Evolutionary conservation across 2,329 filamentous ascomycete genomes (phyloP), one percentile per base, ranked within the genome.

Genomic region (Pyricularia pennisetigena): DNA sequence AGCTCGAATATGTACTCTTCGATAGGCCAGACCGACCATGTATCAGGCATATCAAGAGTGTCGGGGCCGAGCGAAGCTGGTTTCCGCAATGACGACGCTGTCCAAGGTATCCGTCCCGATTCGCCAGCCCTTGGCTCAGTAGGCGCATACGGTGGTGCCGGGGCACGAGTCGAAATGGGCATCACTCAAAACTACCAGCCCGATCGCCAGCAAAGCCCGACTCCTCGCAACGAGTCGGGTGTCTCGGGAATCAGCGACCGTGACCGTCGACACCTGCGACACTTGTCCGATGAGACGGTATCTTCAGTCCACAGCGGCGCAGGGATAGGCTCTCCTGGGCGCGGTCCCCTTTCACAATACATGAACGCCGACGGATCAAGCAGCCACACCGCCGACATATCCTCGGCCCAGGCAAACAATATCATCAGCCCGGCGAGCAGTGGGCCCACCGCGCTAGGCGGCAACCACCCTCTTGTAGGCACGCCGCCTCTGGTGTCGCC

Each of bases 181-280:
- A 23, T 23, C 16, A 16, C 57, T 26, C 57, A 61, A 16, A 41
- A 68, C 65, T 66, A 66, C 10, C 67, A 68, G 23, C 26, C 57
- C 12, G 35, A 64, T 66, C 3, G 49, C 57, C 28, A 69, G 32
- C 68, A 67, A 32, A 69, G 69, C 28, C 68, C 69, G 23, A 71
- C 73, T 29, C 68, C 70, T 29, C 72, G 73, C 63, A 72, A 78
- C 29, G 74, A 75, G 49, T 81, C 79, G n/a, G 78, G 76, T 67
- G 72, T 82, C 20, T 82, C 80, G 20, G 76, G 76, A 32, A 70
- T 82, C 30, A 81, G 78, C 71, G 79, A 81, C 54, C 74, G 76
- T 10, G 78, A 82, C 26, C 71, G 75, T 14, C 69, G 75, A 12
- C 81, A 82, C 68, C 71, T 81, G 67, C 76, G 81, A 1, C 77